These are phyloP conservation scores for Phialophora expanda DNA, from an alignment of 2,329 filamentous ascomycete species.

Conservation along the genomic window DNA sequence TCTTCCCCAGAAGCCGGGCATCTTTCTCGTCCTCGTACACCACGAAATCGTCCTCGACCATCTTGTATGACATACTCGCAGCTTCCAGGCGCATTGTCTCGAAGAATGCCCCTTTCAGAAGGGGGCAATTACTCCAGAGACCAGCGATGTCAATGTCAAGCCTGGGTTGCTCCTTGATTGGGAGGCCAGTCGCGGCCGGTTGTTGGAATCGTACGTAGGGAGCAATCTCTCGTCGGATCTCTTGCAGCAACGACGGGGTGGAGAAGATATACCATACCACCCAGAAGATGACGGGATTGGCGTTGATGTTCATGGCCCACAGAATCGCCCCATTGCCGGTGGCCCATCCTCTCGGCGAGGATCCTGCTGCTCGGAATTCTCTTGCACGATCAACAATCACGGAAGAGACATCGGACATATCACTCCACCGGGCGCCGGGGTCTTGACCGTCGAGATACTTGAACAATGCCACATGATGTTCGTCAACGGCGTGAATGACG, in stretches of 20 bases:
- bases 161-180: constrained; percentile 51
- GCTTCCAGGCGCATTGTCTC: constrained; percentile 55
- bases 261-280: constrained; percentile 55
- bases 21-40: constrained; percentile 50
- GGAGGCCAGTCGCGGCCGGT: constrained; percentile 48
- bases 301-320: constrained; percentile 58
- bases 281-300: constrained; percentile 60
- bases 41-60: constrained; percentile 47
- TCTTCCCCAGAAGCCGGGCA: constrained; percentile 41
- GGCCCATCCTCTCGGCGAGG: constrained; percentile 39
- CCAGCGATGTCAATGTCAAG: constrained; percentile 50
- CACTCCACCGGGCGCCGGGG: constrained; percentile 52
- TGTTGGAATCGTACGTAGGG: constrained; percentile 49
- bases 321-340: constrained; percentile 57
- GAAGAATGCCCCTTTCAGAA: constrained; percentile 54
- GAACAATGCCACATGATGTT: constrained; percentile 52
- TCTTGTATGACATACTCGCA: constrained; percentile 51
- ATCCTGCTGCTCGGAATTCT: constrained; percentile 45
- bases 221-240: constrained; percentile 54
- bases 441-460: constrained; percentile 51
- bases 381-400: constrained; percentile 52
- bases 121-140: constrained; percentile 51
- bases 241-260: constrained; percentile 48
- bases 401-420: constrained; percentile 57
- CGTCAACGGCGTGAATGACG: constrained; percentile 49